These are phyloP conservation scores for Hypoxylon perforatum DNA, from an alignment of 495 filamentous ascomycete genomes.

Conservation along the genomic window DNA sequence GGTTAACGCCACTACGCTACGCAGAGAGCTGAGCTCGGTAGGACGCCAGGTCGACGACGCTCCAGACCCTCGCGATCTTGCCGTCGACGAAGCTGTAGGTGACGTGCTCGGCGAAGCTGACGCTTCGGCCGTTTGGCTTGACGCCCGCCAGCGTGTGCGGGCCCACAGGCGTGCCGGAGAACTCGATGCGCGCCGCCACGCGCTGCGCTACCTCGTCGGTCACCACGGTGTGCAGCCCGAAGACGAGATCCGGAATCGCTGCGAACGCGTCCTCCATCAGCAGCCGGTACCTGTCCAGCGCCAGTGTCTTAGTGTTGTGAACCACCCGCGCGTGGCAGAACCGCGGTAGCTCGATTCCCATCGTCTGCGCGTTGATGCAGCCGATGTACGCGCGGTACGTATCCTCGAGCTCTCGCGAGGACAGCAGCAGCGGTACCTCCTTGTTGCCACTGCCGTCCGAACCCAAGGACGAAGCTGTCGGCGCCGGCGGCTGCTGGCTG, in stretches of 20 bases:
- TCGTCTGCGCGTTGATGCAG: conserved; percentile 45
- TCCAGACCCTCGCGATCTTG: conserved; percentile 49
- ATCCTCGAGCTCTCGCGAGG: conserved; percentile 16
- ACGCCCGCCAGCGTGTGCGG: conserved; percentile 8
- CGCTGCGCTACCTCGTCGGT: conserved; percentile 41
- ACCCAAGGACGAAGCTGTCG: conserved; percentile 23
- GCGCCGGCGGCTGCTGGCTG: conserved; percentile 20
- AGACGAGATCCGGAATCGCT: conserved; percentile 41
- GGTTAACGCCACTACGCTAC: background rate
- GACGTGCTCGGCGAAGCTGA: conserved; percentile 47
- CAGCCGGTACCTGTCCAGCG: conserved; percentile 37
- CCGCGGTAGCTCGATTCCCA: conserved; percentile 36
- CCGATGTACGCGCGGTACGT: conserved; percentile 41
- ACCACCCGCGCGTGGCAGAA: conserved; percentile 43
- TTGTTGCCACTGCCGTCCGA: too few species aligned
- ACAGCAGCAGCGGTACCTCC: conserved; percentile 20
- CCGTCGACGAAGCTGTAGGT: conserved; percentile 50
- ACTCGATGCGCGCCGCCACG: conserved; percentile 44
- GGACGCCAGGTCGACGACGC: conserved; percentile 47
- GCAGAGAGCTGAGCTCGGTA: conserved; percentile 41
- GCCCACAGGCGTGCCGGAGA: conserved; percentile 44
- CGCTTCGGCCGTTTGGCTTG: conserved; percentile 24
- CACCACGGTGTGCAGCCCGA: conserved; percentile 38
- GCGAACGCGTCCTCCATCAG: conserved; percentile 44
- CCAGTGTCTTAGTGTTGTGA: conserved; percentile 40